Percentiles rank a stretch among this genome's conserved stretches.
phyloP scores from a whole-genome alignment of 2,329 filamentous ascomycete genomes.

The Penicillium sp. region DNA sequence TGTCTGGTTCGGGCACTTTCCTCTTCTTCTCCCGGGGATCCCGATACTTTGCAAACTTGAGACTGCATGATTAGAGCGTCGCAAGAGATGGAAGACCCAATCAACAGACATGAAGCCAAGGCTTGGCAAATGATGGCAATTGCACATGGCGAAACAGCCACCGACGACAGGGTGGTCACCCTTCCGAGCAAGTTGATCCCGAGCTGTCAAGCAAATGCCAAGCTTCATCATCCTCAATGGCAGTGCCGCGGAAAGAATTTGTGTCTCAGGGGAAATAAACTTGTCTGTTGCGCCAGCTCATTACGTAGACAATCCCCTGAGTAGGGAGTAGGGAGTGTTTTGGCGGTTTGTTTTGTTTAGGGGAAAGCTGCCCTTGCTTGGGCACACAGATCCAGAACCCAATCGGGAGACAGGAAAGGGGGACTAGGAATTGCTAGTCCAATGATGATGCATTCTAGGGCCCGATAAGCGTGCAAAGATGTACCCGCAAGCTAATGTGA shows the following conservation, averaged over 20 bases:
- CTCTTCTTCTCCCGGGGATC: background rate
- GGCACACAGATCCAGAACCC: background rate
- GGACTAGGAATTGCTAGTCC: background rate
- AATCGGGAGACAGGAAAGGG: background rate
- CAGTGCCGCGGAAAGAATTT: background rate
- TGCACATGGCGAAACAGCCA: background rate
- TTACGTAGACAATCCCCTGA: constrained; percentile 10
- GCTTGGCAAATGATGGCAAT: constrained; percentile 5
- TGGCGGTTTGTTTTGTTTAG: background rate
- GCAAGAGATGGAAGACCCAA: constrained; percentile 3
- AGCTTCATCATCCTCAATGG: constrained; percentile 6
- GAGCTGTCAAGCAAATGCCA: constrained; percentile 17
- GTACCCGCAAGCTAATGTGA: constrained; percentile 2
- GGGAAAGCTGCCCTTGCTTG: constrained; percentile 1
- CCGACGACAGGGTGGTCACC: background rate
- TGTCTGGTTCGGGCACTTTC: background rate
- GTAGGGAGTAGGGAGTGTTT: background rate
- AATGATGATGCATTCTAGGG: background rate
- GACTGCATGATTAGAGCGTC: constrained; percentile 11
- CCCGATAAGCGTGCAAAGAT: constrained; percentile 6
- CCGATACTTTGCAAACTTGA: constrained; percentile 5
- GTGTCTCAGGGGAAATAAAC: constrained; percentile 3
- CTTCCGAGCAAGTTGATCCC: constrained; percentile 1
- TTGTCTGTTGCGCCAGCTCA: background rate
- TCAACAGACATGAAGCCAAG: background rate